Evolutionary conservation across 192 early-diverging fungal species (phyloP).

Genomic region (Rhizoclosmatium globosum): DNA sequence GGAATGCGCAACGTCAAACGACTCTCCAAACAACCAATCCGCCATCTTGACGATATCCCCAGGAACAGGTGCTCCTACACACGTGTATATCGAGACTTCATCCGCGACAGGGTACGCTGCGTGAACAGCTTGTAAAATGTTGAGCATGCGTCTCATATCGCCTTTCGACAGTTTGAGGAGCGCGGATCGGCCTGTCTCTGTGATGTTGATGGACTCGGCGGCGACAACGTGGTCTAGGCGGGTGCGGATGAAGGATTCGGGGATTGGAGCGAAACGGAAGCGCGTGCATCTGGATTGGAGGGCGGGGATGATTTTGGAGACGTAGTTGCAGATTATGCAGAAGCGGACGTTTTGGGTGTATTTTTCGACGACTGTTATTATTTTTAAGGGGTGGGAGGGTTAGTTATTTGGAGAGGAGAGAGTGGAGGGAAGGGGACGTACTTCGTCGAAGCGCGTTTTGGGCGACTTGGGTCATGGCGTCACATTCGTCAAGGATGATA

Average conservation of each 20-base stretch:
- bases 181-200: constrained; percentile 79
- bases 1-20: constrained; percentile 76
- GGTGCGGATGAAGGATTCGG: constrained; percentile 76
- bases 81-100: constrained; percentile 86
- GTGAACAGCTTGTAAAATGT: constrained; percentile 92
- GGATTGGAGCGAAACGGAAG: constrained; percentile 93
- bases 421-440: constrained; percentile 36
- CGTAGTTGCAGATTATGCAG: constrained; percentile 99
- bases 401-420: no score
- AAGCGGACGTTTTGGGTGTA: constrained; percentile 98
- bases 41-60: constrained; percentile 78
- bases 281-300: constrained; percentile 98
- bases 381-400: not conserved
- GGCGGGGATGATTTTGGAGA: constrained; percentile 96
- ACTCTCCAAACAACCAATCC: constrained; percentile 84
- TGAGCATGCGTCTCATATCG: constrained; percentile 97
- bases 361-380: constrained; percentile 95
- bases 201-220: constrained; percentile 73
- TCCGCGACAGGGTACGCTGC: constrained; percentile 81
- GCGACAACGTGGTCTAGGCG: constrained; percentile 65
- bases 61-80: constrained; percentile 91
- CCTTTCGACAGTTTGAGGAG: constrained; percentile 85
- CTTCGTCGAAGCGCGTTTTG: constrained; percentile 92
- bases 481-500: constrained; percentile 97
- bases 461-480: constrained; percentile 93